Conservation (phyloP, 176 grass and related monocot genomes). For the Lolium perenne region DNA sequence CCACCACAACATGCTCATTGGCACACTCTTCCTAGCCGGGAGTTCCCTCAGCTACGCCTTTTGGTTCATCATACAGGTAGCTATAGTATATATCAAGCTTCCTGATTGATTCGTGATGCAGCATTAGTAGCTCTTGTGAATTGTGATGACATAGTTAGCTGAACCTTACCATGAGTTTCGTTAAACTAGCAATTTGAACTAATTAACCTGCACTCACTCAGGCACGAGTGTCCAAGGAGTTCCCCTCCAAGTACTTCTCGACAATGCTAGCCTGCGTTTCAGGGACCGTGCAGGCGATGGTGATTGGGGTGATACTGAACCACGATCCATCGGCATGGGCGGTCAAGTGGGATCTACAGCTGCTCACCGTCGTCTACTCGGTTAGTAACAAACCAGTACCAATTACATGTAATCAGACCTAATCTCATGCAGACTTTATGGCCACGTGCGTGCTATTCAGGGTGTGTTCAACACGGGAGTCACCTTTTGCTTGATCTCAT, state of each 20-base stretch:
- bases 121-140: neutral
- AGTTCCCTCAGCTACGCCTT: conserved; percentile 56
- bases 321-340: conserved; percentile 22
- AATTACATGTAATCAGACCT: neutral
- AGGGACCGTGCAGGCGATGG: conserved; percentile 33
- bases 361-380: conserved; percentile 48
- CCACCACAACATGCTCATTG: conserved; percentile 36
- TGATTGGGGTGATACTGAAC: conserved; percentile 19
- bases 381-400: conserved; percentile 3
- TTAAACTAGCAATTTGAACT: neutral
- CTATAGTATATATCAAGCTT: neutral
- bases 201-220: conserved; percentile 33
- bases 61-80: conserved; percentile 54
- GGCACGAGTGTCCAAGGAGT: conserved; percentile 32
- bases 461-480: conserved; percentile 50
- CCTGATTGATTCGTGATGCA: neutral
- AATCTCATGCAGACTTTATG: neutral
- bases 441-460: neutral
- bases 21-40: conserved; percentile 42
- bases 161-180: conserved; percentile 6
- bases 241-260: conserved; percentile 54
- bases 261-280: conserved; percentile 44
- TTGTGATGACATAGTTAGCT: neutral
- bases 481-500: conserved; percentile 52
- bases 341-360: conserved; percentile 48